These are phyloP conservation scores for Botrytis fabae DNA, from an alignment of 2,329 filamentous ascomycete species.

Conservation along the genomic window DNA sequence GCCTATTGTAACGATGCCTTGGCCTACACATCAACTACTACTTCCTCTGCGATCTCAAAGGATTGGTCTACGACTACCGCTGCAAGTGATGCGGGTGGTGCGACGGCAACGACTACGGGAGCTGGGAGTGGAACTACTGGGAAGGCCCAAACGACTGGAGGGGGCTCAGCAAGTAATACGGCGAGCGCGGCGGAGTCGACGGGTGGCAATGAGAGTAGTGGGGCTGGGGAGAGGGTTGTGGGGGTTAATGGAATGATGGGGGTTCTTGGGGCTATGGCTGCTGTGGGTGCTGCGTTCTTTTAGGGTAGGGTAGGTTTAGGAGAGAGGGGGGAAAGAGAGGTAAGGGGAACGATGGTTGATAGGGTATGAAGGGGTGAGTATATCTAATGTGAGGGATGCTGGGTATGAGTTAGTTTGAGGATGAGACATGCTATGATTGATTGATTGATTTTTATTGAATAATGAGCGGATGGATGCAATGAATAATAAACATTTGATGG, in stretches of 20 bases:
- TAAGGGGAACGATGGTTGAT: not conserved
- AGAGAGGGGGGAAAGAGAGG: no score
- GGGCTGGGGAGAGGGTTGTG: not conserved
- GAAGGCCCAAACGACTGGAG: slow-evolving; percentile 21
- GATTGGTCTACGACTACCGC: slow-evolving; percentile 25
- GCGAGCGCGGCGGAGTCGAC: slow-evolving; percentile 24
- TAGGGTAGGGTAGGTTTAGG: not conserved
- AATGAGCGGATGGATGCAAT: not conserved
- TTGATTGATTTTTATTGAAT: not conserved
- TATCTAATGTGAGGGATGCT: not conserved
- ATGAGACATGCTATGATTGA: not conserved
- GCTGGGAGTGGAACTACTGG: slow-evolving; percentile 8
- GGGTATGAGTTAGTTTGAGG: not conserved
- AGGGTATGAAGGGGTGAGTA: not conserved
- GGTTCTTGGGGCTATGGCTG: not conserved
- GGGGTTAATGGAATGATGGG: not conserved
- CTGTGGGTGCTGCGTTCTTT: not conserved
- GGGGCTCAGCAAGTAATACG: slow-evolving; percentile 1
- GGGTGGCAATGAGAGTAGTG: not conserved
- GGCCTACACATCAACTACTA: slow-evolving; percentile 28
- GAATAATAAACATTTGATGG: not conserved
- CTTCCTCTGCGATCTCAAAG: slow-evolving; percentile 28
- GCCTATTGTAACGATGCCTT: slow-evolving; percentile 36
- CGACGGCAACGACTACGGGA: slow-evolving; percentile 14
- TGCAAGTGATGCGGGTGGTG: slow-evolving; percentile 12